These are phyloP conservation scores for Mycena chlorophos DNA, from an alignment of 768 basidiomycete species.

Conservation along the genomic window DNA sequence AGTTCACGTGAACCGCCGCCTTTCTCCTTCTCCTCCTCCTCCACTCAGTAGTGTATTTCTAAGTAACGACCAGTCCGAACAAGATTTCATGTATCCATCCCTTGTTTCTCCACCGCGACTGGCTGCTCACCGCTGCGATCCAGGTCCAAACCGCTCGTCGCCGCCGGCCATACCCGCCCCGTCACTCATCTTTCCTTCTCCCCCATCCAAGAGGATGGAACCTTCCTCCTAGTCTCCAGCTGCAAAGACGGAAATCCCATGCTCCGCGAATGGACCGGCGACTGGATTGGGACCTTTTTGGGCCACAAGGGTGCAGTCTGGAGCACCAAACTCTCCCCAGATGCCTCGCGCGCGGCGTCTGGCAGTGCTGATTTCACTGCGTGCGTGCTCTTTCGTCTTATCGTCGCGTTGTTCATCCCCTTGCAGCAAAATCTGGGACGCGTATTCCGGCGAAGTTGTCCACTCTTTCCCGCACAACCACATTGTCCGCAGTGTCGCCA, in stretches of 20 bases:
- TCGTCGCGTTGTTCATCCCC: constrained; percentile 12
- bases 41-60: background rate
- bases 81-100: constrained; percentile 8
- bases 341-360: constrained; percentile 84
- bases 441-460: constrained; percentile 80
- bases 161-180: constrained; percentile 82
- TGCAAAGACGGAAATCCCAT: constrained; percentile 99
- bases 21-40: too few species aligned
- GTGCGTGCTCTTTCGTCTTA: constrained; percentile 48
- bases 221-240: constrained; percentile 89
- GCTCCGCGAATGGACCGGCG: constrained; percentile 95
- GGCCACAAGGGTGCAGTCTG: constrained; percentile 96
- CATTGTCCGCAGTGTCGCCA: constrained; percentile 93
- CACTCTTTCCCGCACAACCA: constrained; percentile 99
- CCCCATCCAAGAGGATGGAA: constrained; percentile 76
- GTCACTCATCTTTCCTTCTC: constrained; percentile 96
- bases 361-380: constrained; percentile 98
- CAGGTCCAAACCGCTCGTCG: constrained; percentile 72
- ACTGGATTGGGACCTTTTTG: constrained; percentile 95
- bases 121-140: constrained; percentile 51
- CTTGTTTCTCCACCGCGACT: constrained; percentile 19
- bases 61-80: background rate
- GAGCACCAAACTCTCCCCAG: constrained; percentile 88
- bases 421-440: constrained; percentile 92
- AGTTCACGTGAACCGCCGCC: too few species aligned